Base-by-base conservation (phyloP, 148 eudicot genomes). In the Camellia sinensis region DNA sequence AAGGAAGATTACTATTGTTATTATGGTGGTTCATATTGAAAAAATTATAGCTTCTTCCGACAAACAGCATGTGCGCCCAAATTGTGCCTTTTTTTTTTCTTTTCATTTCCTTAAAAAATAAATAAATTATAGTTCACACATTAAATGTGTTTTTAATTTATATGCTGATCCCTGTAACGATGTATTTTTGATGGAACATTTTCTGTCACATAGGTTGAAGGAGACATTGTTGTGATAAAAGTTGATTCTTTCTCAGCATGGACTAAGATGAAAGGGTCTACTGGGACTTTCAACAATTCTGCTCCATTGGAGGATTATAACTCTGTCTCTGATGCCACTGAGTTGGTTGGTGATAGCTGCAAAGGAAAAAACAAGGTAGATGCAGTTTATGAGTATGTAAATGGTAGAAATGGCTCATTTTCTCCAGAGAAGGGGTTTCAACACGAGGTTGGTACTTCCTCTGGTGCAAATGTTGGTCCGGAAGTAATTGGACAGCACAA, bases 241-340 rank as follows among this genome's bases (percentile, higher is more conserved):
- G 83, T 95, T 81, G 93, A 95, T 83, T 89, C 89, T 75, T 86
- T 91, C 73, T 86, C 81, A 15, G 71, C 79, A 22, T 95, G 99
- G 99, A 82, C 89, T 80, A 93, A 80, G 87, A 90, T 95, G 97
- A 95, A 93, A 88, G 97, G 94, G 60, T 86, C 88, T 56, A 54
- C 37, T 37, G 97, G 86, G 52, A 66, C 83, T 75, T 70, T 77
- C 53, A 83, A 82, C 74, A 81, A 12, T 83, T 56, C 86, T 81
- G 81, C 75, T n/a, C 17, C 79, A 15, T 59, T 57, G 21, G 86
- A 85, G 46, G 90, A 80, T 71, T 41, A 21, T 71, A 78, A 82
- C 63, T 81, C 60, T 74, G 6, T 57, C 44, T 71, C 82, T 75
- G 80, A 77, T 76, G 77, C n/a, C 76, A 56, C 63, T 79, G 87